Evolutionary conservation across 139 green algal genomes (phyloP), one percentile per base, ranked within the genome.

Genomic region (Chlorokybus atmophyticus): DNA sequence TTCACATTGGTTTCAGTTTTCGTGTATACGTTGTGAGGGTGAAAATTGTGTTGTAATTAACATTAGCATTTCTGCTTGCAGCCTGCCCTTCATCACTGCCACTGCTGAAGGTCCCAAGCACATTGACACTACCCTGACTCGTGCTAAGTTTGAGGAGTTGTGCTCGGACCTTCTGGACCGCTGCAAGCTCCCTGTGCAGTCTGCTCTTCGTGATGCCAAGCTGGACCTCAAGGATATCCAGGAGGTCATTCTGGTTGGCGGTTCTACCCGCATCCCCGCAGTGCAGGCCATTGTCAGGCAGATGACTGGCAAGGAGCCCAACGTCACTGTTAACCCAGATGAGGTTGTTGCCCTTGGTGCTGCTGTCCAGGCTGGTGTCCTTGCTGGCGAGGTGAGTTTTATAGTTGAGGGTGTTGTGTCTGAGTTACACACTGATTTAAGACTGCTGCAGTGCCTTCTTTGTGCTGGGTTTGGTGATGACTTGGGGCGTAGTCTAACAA

Each of bases 51-150:
- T 23, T 14, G 38, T 14, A 17, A 44, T 44, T 44, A 14, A 44
- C 47, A 54, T n/a, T 21, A n/a, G 27, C n/a, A 30, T n/a, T 25
- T 10, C 47, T n/a, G n/a, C 25, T 55, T 70, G 59, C 62, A 70
- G 63, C 50, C 76, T 98, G 62, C 91, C 91, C 57, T 98, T 98
- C 85, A 98, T 98, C 79, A 98, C 91, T 31, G 91, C 91, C 52
- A 97, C 90, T 29, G 83, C 88, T 19, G 88, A 96, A 5, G 91
- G 91, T 25, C 90, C 91, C 61, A 98, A 98, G 85, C 91, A 98
- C 86, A 97, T 98, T 52, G 91, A 97, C 73, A 83, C 78, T 44
- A 75, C 40, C 44, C 71, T 97, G 14, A 84, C 77, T 1, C 72
- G 81, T 54, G 67, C 79, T 40, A 84, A 93, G 73, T 98, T 98